Evolutionary conservation across 1,139 yeast species (phyloP).

Genomic region (Groenewaldozyma sp.): DNA sequence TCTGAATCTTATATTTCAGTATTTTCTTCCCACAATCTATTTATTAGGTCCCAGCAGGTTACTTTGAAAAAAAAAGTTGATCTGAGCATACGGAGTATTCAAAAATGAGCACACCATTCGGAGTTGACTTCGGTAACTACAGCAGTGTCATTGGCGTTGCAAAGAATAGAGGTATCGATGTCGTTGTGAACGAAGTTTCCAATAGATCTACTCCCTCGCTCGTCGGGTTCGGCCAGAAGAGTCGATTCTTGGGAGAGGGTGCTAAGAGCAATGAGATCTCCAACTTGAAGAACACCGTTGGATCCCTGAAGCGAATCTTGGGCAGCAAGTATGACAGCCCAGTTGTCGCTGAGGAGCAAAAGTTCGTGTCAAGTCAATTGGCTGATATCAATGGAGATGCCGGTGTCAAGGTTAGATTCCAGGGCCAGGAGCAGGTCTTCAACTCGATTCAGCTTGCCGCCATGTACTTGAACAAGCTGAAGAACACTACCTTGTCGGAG

Average conservation of each 20-base stretch:
- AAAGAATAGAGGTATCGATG: constrained; percentile 96
- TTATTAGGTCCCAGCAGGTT: too few species aligned
- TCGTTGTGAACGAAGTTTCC: constrained; percentile 96
- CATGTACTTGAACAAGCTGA: constrained; percentile 88
- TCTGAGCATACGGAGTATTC: not conserved
- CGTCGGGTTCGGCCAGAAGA: constrained; percentile 85
- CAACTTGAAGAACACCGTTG: constrained; percentile 92
- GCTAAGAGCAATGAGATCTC: constrained; percentile 96
- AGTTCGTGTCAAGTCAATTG: constrained; percentile 62
- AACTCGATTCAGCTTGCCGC: constrained; percentile 86
- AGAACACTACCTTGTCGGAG: constrained; percentile 70
- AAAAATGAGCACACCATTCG: constrained; percentile 81
- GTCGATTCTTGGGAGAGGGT: constrained; percentile 87
- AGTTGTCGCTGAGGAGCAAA: constrained; percentile 65
- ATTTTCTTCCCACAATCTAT: too few species aligned
- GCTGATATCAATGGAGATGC: constrained; percentile 64
- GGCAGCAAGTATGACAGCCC: constrained; percentile 74
- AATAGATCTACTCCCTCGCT: constrained; percentile 94
- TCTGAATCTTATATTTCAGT: too few species aligned
- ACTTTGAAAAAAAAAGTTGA: not conserved
- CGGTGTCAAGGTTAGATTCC: constrained; percentile 77
- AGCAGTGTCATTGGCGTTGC: constrained; percentile 94
- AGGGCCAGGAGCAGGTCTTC: constrained; percentile 71
- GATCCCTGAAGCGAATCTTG: constrained; percentile 82
- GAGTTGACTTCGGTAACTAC: constrained; percentile 96